Conservation (phyloP, 371 early-diverging fungal genomes). For the Zychaea mexicana region DNA sequence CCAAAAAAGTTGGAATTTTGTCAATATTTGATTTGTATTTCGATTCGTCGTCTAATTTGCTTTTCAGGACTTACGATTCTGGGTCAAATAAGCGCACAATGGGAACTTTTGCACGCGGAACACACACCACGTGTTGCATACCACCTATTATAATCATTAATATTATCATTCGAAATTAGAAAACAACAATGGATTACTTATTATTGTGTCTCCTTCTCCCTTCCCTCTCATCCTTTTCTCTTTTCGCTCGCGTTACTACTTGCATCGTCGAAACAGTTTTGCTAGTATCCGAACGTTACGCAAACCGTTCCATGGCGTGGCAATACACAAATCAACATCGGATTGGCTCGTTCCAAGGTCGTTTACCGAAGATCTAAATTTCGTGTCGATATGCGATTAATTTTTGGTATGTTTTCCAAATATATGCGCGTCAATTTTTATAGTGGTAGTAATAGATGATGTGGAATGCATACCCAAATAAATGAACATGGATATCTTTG, state of each 20-base stretch:
- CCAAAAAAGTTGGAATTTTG: too few species aligned
- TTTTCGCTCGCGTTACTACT: slow-evolving; percentile 7
- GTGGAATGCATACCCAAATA: slow-evolving; percentile 74
- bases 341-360: slow-evolving; percentile 53
- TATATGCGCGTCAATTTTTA: background rate
- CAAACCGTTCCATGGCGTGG: slow-evolving; percentile 51
- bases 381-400: too few species aligned
- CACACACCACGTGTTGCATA: slow-evolving; percentile 51
- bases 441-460: background rate
- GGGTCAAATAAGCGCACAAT: slow-evolving; percentile 64
- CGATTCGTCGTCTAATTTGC: too few species aligned
- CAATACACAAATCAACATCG: slow-evolving; percentile 65
- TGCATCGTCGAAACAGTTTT: slow-evolving; percentile 33
- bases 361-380: slow-evolving; percentile 62
- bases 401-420: background rate
- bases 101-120: slow-evolving; percentile 65
- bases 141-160: slow-evolving; percentile 34
- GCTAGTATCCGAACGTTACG: slow-evolving; percentile 47
- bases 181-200: slow-evolving; percentile 3
- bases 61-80: slow-evolving; percentile 54
- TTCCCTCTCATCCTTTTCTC: background rate
- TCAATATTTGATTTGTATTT: too few species aligned
- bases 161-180: slow-evolving; percentile 2
- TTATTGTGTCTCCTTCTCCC: background rate
- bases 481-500: slow-evolving; percentile 56